phyloP scores from a whole-genome alignment of 202 grass and related monocot genomes.

The Schoenoplectus triqueter region DNA sequence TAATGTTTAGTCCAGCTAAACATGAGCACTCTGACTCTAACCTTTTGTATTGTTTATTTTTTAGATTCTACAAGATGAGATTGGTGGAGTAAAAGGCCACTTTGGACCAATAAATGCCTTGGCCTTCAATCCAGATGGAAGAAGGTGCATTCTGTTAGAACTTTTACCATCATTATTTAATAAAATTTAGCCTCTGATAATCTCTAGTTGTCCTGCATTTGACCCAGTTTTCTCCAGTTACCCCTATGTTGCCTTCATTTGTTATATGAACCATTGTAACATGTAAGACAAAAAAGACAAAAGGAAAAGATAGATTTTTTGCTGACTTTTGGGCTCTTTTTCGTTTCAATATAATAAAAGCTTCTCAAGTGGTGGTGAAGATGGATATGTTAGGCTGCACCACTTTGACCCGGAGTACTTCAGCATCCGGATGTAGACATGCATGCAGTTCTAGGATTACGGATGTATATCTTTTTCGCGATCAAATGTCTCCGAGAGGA shows the following conservation, averaged over 20 bases:
- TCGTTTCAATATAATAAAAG: conserved; percentile 39
- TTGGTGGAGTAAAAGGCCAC: conserved; percentile 94
- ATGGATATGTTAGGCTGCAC: conserved; percentile 94
- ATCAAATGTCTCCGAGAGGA: background rate
- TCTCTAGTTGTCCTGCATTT: background rate
- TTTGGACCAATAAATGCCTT: conserved; percentile 96
- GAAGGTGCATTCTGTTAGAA: conserved; percentile 53
- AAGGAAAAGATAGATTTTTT: background rate
- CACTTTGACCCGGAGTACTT: conserved; percentile 92
- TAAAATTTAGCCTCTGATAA: background rate
- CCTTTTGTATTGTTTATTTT: conserved; percentile 20
- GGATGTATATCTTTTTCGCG: conserved; percentile 19
- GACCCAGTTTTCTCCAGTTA: background rate
- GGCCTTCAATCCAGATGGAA: conserved; percentile 88
- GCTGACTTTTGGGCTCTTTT: conserved; percentile 23
- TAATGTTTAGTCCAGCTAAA: background rate
- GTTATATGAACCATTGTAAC: background rate
- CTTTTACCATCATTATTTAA: background rate
- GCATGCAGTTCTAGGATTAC: background rate
- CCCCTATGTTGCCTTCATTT: background rate
- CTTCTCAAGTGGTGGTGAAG: conserved; percentile 89
- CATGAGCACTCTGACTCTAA: background rate
- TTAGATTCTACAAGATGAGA: conserved; percentile 92
- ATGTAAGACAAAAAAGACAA: background rate
- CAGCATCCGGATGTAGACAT: conserved; percentile 67